Conservation (phyloP, 495 filamentous ascomycete species). For the Apiosordaria backusii region DNA sequence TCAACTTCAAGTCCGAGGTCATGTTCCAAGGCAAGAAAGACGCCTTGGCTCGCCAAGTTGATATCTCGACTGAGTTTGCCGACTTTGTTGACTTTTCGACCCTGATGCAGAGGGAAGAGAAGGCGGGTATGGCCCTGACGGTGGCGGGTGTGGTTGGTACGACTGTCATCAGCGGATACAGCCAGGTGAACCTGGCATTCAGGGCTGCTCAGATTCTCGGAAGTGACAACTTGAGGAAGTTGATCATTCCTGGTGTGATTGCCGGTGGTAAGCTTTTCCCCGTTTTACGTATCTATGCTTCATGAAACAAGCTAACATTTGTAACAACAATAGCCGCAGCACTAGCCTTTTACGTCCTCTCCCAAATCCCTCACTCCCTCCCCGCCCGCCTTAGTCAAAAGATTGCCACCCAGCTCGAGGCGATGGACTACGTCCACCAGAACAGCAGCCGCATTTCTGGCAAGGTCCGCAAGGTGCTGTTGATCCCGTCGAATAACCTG, state of each 20-base stretch:
- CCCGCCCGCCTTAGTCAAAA: conserved; percentile 83
- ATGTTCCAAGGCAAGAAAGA: conserved; percentile 89
- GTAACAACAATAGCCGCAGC: conserved; percentile 61
- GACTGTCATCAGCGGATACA: conserved; percentile 73
- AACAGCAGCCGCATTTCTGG: conserved; percentile 79
- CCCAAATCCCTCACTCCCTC: conserved; percentile 81
- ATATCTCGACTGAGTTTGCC: conserved; percentile 80
- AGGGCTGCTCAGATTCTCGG: conserved; percentile 76
- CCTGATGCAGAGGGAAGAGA: conserved; percentile 87
- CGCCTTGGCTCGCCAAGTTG: conserved; percentile 73
- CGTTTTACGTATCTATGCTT: not conserved
- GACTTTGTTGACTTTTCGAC: conserved; percentile 89
- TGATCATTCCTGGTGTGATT: conserved; percentile 77
- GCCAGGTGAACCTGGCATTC: conserved; percentile 84
- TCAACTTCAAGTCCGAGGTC: conserved; percentile 80
- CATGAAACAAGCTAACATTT: conserved; percentile 13
- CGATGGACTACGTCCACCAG: conserved; percentile 86
- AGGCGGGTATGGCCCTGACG: conserved; percentile 89
- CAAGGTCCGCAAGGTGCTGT: conserved; percentile 82
- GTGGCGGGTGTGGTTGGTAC: conserved; percentile 81
- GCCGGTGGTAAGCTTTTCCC: conserved; percentile 62
- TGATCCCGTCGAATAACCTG: conserved; percentile 77
- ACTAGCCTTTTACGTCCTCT: conserved; percentile 72
- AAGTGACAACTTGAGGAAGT: conserved; percentile 72
- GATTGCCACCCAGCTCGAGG: conserved; percentile 69